A percentile compares a stretch with the other conserved stretches of the same genome.
phyloP scores from a whole-genome alignment of 2,329 filamentous ascomycete genomes.

The Arthrobotrys musiformis region DNA sequence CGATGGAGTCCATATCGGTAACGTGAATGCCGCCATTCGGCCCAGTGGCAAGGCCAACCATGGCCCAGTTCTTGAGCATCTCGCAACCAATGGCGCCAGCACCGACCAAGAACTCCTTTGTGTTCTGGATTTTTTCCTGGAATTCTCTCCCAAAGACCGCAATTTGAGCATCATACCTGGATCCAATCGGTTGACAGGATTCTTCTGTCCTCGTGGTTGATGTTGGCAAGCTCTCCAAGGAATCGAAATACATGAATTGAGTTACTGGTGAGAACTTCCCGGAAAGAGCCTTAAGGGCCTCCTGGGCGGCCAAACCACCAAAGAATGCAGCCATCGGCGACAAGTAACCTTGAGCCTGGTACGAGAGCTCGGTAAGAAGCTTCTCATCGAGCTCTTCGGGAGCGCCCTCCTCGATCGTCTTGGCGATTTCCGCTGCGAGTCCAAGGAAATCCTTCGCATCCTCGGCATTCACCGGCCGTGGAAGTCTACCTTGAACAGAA shows the following conservation, averaged over 20 bases:
- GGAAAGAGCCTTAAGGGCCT: slow-evolving; percentile 95
- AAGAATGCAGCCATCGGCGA: slow-evolving; percentile 95
- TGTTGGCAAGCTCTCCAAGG: slow-evolving; percentile 89
- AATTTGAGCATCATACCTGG: slow-evolving; percentile 95
- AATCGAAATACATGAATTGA: slow-evolving; percentile 98
- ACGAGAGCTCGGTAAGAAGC: slow-evolving; percentile 89
- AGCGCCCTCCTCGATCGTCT: slow-evolving; percentile 72
- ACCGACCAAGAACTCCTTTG: slow-evolving; percentile 93
- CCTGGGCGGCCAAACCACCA: slow-evolving; percentile 90
- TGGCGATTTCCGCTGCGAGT: slow-evolving; percentile 78
- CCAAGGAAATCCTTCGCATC: slow-evolving; percentile 83
- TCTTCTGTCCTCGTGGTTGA: slow-evolving; percentile 81
- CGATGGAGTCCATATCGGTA: slow-evolving; percentile 98
- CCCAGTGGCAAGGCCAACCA: slow-evolving; percentile 93
- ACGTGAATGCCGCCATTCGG: slow-evolving; percentile 89
- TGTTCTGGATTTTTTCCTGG: slow-evolving; percentile 90
- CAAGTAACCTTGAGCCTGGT: slow-evolving; percentile 90
- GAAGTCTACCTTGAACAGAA: slow-evolving; percentile 77
- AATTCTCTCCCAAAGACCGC: slow-evolving; percentile 93
- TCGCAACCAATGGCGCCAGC: slow-evolving; percentile 98
- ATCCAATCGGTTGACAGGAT: slow-evolving; percentile 83
- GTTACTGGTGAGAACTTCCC: slow-evolving; percentile 97
- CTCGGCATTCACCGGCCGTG: slow-evolving; percentile 82
- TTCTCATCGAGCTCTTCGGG: slow-evolving; percentile 87
- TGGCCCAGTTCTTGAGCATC: slow-evolving; percentile 99